phyloP scores from a whole-genome alignment of 2,329 filamentous ascomycete species.

The Graphilbum fragrans region DNA sequence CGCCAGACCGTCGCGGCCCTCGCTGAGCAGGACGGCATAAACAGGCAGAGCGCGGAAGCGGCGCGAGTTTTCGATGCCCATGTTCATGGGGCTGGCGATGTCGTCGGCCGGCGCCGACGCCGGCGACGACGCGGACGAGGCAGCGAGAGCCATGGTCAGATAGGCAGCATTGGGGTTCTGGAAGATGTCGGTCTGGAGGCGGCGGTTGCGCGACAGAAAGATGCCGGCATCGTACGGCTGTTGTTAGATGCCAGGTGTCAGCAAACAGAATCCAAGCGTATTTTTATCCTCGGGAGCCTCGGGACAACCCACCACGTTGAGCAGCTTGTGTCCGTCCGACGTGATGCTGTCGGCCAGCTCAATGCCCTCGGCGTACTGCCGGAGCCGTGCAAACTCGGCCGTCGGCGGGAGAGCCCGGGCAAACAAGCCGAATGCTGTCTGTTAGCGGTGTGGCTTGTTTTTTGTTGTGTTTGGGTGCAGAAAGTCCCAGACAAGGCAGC shows the following conservation, averaged over 20 bases:
- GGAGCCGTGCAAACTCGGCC: conserved; percentile 43
- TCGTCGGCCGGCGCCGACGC: conserved; percentile 13
- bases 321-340: conserved; percentile 78
- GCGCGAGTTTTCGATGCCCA: conserved; percentile 82
- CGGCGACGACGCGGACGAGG: conserved; percentile 16
- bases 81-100: conserved; percentile 73
- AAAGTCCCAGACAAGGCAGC: neutral
- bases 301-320: conserved; percentile 58
- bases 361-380: conserved; percentile 44
- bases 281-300: neutral
- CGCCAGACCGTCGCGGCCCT: conserved; percentile 58
- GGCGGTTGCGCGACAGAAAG: conserved; percentile 61
- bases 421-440: conserved; percentile 70
- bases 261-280: neutral
- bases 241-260: neutral
- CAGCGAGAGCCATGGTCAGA: conserved; percentile 29
- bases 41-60: conserved; percentile 85
- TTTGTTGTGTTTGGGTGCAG: too few species aligned
- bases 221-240: conserved; percentile 85
- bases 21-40: conserved; percentile 66
- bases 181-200: conserved; percentile 52
- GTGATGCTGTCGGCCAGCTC: conserved; percentile 81
- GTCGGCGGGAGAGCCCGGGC: conserved; percentile 49
- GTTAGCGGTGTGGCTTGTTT: neutral
- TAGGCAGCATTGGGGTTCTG: conserved; percentile 81